Evolutionary conservation across 164 flowering plant genomes (phyloP), one percentile per base, ranked within the genome.

Genomic region (Annona squamosa): DNA sequence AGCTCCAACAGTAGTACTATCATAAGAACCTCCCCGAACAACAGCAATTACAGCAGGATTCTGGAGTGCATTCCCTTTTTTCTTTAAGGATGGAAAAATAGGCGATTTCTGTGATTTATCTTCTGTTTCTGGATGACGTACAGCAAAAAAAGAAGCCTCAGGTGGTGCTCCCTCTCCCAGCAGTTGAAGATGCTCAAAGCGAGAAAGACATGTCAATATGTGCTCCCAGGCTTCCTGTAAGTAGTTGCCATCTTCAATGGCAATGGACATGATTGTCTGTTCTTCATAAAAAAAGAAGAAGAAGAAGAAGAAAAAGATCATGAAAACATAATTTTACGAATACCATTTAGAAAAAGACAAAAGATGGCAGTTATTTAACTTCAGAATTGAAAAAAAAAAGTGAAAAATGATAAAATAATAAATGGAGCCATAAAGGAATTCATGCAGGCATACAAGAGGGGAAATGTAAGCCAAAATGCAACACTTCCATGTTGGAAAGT

Each of bases 141-240:
- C 78, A 10, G 87, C 75, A 37, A 90, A 82, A 81, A 87, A 93
- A 63, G 98, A 89, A 47, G 98, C 93, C 84, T 93, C 99, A 79
- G 92, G 81, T n/a, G 97, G 95, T 65, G 88, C 97, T 65, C 99
- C 99, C 78, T 93, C 99, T 71, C 99, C 99, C 78, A 96, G 79
- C 63, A 96, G 83, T 76, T 91, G 97, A 67, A 96, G 83, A 84
- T 96, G 93, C 83, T 96, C 97, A 86, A 96, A 92, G 78, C 99
- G 84, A 65, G 99, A 96, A 57, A 96, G 87, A 75, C 99, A 96
- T 65, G 98, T 96, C 71, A 96, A 76, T 71, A 93, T 89, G 83
- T 96, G 99, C 80, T 96, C 99, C 99, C 98, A 96, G 7, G 99
- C 87, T 77, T 96, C 99, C 68, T 93, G 97, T 73, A 96, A 92